Evolutionary conservation across 2,329 filamentous ascomycete genomes (phyloP), one percentile per base, ranked within the genome.

Genomic region (Diaporthe sp.): DNA sequence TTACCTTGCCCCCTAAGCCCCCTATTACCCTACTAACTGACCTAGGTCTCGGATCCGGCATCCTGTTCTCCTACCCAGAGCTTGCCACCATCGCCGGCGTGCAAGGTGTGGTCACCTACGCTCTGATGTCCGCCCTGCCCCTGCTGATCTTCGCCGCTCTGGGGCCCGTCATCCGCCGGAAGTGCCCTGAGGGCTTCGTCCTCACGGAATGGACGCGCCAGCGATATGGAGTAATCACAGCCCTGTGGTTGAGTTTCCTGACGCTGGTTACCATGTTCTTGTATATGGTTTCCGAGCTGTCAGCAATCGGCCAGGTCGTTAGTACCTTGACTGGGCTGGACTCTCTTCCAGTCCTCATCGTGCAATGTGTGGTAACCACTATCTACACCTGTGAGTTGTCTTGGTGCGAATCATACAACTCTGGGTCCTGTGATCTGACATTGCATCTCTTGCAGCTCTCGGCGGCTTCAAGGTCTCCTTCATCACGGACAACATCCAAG

Each of bases 241-340:
- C 92, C 72, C 85, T 96, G 51, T 96, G 94, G 82, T 87, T 97
- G 77, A 95, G 94, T 82, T 89, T 94, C 80, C 88, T 96, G 86
- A 95, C 94, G 60, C 87, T 96, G 68, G 92, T 95, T 68, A 96
- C 94, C 1, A 89, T 97, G 80, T 97, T 96, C 83, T 84, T 97
- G 71, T 97, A 96, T 87, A 96, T 97, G 94, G 92, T 96, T 37
- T 91, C 94, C 28, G 94, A 97, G 86, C 88, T 97, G 58, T 96
- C 94, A 12, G 94, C 94, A 17, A 87, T 97, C 39, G 94, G 95
- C 71, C 94, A 96, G 83, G 94, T 96, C 53, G 88, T 96, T 80
- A 93, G 85, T 76, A 89, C 93, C 12, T 84, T 97, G 79, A 96
- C 94, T 0, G 94, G 94, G 2, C 87, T 97, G 53, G 88, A 96